A percentile compares a stretch with the other conserved stretches of the same genome.
Evolutionary conservation across 2,329 filamentous ascomycete species (phyloP).

Genomic region (Penicillium rolfsii): DNA sequence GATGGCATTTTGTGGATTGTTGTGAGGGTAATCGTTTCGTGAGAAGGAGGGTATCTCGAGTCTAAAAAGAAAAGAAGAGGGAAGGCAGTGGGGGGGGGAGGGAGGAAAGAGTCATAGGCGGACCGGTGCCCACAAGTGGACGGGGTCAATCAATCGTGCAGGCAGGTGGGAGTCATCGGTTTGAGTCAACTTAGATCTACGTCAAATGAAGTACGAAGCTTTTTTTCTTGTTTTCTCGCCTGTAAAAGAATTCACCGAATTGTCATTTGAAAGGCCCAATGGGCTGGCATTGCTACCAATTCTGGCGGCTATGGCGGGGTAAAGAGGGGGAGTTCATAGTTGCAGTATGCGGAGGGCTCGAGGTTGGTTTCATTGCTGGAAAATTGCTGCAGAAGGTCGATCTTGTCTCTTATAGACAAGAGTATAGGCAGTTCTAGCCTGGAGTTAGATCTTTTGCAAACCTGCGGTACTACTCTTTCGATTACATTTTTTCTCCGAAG

Average conservation of each 20-base stretch:
- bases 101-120: conserved; percentile 22
- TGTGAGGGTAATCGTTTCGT: background rate
- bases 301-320: conserved; percentile 24
- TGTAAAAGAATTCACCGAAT: conserved; percentile 14
- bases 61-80: conserved; percentile 9
- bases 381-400: background rate
- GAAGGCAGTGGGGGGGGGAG: conserved; percentile 16
- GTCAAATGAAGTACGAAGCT: background rate
- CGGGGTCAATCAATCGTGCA: conserved; percentile 21
- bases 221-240: background rate
- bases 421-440: background rate
- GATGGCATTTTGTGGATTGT: conserved; percentile 58
- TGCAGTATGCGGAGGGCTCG: background rate
- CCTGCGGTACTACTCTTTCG: too few relatives aligned
- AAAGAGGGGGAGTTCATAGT: conserved; percentile 9
- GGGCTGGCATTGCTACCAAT: conserved; percentile 3
- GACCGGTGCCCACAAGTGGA: conserved; percentile 24
- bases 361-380: background rate
- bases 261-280: conserved; percentile 4
- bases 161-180: conserved; percentile 14
- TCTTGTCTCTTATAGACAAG: background rate
- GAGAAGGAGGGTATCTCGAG: conserved; percentile 9
- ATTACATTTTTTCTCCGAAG: background rate
- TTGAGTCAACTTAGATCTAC: conserved; percentile 4
- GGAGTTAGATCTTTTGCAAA: background rate